phyloP scores from a whole-genome alignment of 257 asterid species.

The Orobanche coerulescens region DNA sequence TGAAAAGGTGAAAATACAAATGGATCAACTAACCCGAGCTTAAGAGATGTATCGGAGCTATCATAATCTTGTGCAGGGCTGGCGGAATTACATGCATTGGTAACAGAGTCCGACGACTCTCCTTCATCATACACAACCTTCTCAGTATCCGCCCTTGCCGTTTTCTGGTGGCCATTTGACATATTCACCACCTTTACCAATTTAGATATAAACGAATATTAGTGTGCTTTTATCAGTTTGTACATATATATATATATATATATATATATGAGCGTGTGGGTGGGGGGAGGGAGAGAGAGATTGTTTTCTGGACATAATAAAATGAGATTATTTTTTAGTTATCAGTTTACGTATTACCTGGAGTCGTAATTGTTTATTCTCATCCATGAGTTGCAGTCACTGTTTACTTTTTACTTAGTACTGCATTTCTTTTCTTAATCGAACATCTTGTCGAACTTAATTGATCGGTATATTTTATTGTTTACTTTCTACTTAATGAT shows the following conservation, averaged over 20 bases:
- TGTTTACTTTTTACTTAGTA: too few species aligned
- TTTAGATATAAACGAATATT: too few species aligned
- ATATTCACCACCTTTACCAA: conserved; percentile 40
- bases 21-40: conserved; percentile 50
- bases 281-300: too few species aligned
- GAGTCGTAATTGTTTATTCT: conserved; percentile 44
- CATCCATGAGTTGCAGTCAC: conserved; percentile 69
- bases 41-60: conserved; percentile 72
- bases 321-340: too few species aligned
- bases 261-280: too few species aligned
- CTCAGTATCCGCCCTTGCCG: conserved; percentile 30
- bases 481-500: too few species aligned
- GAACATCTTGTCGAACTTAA: too few species aligned
- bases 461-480: too few species aligned
- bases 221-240: too few species aligned
- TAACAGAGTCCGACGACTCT: conserved; percentile 69
- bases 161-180: conserved; percentile 27
- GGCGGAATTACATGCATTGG: conserved; percentile 31
- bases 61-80: conserved; percentile 63
- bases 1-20: neutral
- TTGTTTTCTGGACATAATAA: too few species aligned
- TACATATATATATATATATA: too few species aligned
- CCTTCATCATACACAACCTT: conserved; percentile 53
- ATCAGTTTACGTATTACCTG: conserved; percentile 35
- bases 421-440: too few species aligned